Base-by-base conservation (phyloP, 495 filamentous ascomycete species). In the Xylaria castorea region DNA sequence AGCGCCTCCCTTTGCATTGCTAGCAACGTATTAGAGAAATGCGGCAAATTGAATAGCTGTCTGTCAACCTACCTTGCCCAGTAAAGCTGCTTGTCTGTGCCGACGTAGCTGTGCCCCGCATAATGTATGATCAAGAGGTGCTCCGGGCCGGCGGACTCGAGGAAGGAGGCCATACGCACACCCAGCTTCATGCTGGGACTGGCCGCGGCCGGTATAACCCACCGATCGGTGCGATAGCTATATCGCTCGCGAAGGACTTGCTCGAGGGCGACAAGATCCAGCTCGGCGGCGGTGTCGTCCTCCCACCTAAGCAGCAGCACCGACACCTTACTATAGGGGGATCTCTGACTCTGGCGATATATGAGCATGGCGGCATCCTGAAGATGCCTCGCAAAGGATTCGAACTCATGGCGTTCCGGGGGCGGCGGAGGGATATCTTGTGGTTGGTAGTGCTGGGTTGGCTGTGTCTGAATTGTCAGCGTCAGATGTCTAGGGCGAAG, bases 41-140 rank as follows among this genome's bases (percentile, higher is more conserved):
- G 40, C 53, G 60, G 48, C 55, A 67, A 30, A 66, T 55, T 60
- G 14, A 67, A 70, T n/a, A 34, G 34, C 61, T n/a, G 51, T 66
- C 61, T n/a, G 51, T 66, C 63, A 42, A 83, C 87, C 74, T 81
- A 89, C 87, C 84, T 84, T 30, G 87, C 85, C 87, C 87, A 88
- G 71, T 85, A 88, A 5, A 88, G 80, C 72, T 87, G 85, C 72
- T 84, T 82, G 73, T 89, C 86, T 7, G 80, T 69, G 3, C 85
- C 84, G 65, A 86, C 78, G 71, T 81, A 85, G 22, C 86, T 85
- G 73, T 87, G 80, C 16, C 87, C 87, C 44, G 85, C 87, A 74
- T 89, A 89, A 75, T 88, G 87, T 71, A 89, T 84, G 69, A 89
- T 86, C 70, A 87, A 76, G 1, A 89, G 84, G 63, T 88, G 87